phyloP scores from a whole-genome alignment of 345 rosid species.

The Microcos paniculata region DNA sequence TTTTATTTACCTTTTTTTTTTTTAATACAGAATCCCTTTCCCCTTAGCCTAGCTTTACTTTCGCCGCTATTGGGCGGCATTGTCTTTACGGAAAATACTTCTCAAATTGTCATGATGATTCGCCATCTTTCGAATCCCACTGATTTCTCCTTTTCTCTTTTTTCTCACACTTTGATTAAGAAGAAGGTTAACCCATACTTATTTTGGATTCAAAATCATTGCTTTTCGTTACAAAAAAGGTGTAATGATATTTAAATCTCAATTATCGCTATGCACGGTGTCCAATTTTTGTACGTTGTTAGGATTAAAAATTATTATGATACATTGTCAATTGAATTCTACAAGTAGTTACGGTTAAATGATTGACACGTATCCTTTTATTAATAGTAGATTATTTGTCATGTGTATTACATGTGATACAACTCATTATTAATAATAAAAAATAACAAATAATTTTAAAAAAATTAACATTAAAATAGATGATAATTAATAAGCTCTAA shows the following conservation, averaged over 20 bases:
- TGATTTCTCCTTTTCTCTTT: neutral
- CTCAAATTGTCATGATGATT: constrained; percentile 14
- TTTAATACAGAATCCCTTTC: neutral
- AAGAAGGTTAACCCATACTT: neutral
- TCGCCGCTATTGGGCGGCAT: constrained; percentile 11
- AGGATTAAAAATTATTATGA: too few species aligned
- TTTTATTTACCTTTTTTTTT: neutral
- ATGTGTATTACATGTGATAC: too few species aligned
- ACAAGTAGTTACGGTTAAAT: too few species aligned
- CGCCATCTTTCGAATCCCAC: neutral
- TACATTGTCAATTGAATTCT: too few species aligned
- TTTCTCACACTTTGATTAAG: neutral
- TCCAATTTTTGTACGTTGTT: neutral
- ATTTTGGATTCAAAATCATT: neutral
- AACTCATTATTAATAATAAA: too few species aligned
- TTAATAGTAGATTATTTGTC: too few species aligned
- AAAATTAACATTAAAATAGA: too few species aligned
- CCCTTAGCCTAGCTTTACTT: constrained; percentile 2
- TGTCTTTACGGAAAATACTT: constrained; percentile 17
- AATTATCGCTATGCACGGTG: neutral
- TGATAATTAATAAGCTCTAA: too few species aligned
- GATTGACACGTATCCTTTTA: too few species aligned
- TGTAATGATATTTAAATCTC: neutral
- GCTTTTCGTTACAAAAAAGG: neutral
- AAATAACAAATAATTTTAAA: too few species aligned